Conservation (phyloP, 768 basidiomycete species). For the Solioccasus polychromus region DNA sequence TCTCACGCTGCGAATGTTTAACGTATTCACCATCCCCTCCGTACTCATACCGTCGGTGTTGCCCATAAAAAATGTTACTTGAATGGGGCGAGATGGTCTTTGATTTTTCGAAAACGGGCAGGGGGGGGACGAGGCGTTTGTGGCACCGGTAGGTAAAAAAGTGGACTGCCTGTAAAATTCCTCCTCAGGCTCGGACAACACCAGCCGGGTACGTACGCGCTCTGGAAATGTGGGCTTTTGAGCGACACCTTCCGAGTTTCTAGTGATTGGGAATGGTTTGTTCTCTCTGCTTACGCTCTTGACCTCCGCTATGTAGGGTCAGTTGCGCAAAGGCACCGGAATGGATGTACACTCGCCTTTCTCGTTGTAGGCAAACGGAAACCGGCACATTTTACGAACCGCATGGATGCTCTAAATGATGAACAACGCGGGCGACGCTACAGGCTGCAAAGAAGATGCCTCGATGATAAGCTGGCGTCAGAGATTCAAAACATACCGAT, state of each 20-base stretch:
- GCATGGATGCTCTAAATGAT: constrained; percentile 21
- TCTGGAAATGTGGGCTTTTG: constrained; percentile 4
- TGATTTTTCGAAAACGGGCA: too few relatives aligned
- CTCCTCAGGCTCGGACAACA: constrained; percentile 2
- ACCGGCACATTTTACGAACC: constrained; percentile 16
- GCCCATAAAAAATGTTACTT: too few relatives aligned
- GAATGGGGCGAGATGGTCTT: too few relatives aligned
- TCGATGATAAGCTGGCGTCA: too few relatives aligned
- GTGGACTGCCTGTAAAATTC: neutral
- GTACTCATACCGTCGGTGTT: too few relatives aligned
- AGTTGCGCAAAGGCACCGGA: neutral
- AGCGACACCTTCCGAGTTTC: too few relatives aligned
- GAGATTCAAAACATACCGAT: constrained; percentile 13
- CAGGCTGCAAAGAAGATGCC: constrained; percentile 7
- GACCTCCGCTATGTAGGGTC: constrained; percentile 4
- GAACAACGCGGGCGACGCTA: constrained; percentile 16
- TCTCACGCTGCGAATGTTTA: too few relatives aligned
- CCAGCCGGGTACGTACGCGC: constrained; percentile 10
- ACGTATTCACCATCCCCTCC: too few relatives aligned
- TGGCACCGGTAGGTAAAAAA: too few relatives aligned
- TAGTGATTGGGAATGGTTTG: constrained; percentile 6
- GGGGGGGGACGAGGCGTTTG: neutral
- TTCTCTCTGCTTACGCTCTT: neutral
- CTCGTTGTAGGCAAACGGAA: constrained; percentile 7
- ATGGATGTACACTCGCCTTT: neutral